These are phyloP conservation scores for Psilocybe cubensis DNA, from an alignment of 768 basidiomycete genomes.

Conservation along the genomic window DNA sequence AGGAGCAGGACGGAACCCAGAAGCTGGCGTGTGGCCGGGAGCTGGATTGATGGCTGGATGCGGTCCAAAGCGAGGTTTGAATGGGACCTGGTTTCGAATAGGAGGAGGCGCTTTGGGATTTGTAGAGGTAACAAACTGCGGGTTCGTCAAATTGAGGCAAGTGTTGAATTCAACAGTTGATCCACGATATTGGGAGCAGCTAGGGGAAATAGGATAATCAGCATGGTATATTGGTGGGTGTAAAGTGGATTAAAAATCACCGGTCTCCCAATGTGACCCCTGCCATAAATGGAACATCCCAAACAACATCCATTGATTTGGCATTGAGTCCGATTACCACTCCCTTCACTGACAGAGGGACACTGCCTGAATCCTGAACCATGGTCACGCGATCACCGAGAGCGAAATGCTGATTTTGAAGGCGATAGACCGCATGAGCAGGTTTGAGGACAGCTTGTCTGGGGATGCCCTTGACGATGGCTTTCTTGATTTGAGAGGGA, in stretches of 20 bases:
- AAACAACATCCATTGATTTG: constrained; percentile 91
- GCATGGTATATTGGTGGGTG: neutral
- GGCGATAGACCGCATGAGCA: constrained; percentile 82
- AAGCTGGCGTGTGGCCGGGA: constrained; percentile 54
- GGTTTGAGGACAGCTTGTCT: constrained; percentile 94
- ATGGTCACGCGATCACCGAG: constrained; percentile 95
- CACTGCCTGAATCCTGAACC: constrained; percentile 94
- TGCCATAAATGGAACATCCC: constrained; percentile 96
- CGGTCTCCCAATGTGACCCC: constrained; percentile 86
- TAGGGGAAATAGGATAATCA: constrained; percentile 1
- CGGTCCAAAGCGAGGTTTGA: constrained; percentile 72
- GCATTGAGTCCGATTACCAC: constrained; percentile 90
- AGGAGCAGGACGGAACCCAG: constrained; percentile 69
- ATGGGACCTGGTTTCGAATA: constrained; percentile 50
- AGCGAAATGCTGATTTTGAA: constrained; percentile 86
- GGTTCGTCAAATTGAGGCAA: constrained; percentile 86
- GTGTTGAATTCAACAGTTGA: constrained; percentile 85
- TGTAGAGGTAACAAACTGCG: constrained; percentile 83
- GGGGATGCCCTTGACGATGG: constrained; percentile 92
- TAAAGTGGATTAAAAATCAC: constrained; percentile 38
- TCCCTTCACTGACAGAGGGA: constrained; percentile 90
- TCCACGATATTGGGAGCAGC: constrained; percentile 69
- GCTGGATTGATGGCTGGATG: constrained; percentile 60
- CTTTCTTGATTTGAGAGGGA: constrained; percentile 77
- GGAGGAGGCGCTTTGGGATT: constrained; percentile 60